Evolutionary conservation across 345 rosid genomes (phyloP), one percentile per base, ranked within the genome.

Genomic region (Cochlearia excelsa): DNA sequence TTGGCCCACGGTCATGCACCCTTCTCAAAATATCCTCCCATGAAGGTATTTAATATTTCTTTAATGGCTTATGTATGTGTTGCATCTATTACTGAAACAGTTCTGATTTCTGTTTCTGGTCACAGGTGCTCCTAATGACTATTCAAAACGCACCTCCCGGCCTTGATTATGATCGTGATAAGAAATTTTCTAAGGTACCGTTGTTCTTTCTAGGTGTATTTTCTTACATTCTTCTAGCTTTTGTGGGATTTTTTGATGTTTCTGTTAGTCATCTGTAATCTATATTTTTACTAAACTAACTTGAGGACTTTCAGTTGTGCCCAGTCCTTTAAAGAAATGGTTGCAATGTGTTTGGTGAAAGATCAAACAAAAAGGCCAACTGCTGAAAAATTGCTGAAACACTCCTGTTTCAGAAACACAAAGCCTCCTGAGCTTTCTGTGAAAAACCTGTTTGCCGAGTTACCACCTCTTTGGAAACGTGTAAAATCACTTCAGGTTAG

Each of bases 321-420:
- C 74, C 96, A 94, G 97, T 84, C 95, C 75, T 94, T 94, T 79
- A 94, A 94, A 94, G 97, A 94, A 81, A 90, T 94, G 99, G 94
- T 94, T 66, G 97, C 99, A 48, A 90, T 94, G 97, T 90, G 99
- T 81, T 80, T 94, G 72, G 97, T 87, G 80, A 94, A 94, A 87
- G 99, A 94, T 80, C 99, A 86, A 79, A 72, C 95, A 35, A 87
- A 84, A 83, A 81, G 99, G 77, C 99, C 99, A 60, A 84, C 99
- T 27, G 97, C 96, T 35, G 99, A 94, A 65, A 94, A 90, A 66
- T 63, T 94, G 72, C 70, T 94, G 62, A 94, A 87, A 46, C 99
- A 87, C 69, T 76, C 96, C 0, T 87, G 89, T 77, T 94, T 94
- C 80, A 90, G 87, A 82, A 71, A 87, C 70, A 86, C 88, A 0